Evolutionary conservation across 495 filamentous ascomycete species (phyloP).

Genomic region (Aspergillus avenaceus): DNA sequence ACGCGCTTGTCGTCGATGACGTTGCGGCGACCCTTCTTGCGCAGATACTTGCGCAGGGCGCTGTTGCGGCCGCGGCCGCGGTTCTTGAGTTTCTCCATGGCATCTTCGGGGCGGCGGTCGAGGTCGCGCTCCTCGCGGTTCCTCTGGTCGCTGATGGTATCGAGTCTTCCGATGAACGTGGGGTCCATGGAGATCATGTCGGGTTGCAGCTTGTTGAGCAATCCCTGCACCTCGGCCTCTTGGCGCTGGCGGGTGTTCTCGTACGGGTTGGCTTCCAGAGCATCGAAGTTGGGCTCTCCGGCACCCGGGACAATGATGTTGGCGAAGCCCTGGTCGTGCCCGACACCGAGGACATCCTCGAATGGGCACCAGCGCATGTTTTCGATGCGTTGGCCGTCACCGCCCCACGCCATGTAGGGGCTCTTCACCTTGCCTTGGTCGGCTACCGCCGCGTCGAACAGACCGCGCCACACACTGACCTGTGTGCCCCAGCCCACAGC

Average conservation of each 20-base stretch:
- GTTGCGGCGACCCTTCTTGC: constrained; percentile 87
- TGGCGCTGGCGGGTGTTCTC: constrained; percentile 90
- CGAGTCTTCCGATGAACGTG: constrained; percentile 80
- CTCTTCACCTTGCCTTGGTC: constrained; percentile 76
- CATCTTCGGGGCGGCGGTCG: constrained; percentile 67
- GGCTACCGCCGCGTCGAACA: constrained; percentile 65
- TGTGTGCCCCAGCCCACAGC: constrained; percentile 92
- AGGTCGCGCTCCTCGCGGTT: constrained; percentile 68
- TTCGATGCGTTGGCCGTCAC: constrained; percentile 77
- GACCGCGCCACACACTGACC: constrained; percentile 81
- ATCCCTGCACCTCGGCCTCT: constrained; percentile 81
- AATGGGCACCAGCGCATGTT: constrained; percentile 88
- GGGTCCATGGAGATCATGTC: constrained; percentile 97
- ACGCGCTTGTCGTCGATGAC: constrained; percentile 84
- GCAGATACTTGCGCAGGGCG: constrained; percentile 74
- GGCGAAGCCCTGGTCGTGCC: constrained; percentile 81
- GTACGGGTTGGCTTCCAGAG: constrained; percentile 92
- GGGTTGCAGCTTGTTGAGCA: constrained; percentile 91
- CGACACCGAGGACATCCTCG: constrained; percentile 85
- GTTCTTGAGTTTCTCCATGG: constrained; percentile 65
- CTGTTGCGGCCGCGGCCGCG: constrained; percentile 89
- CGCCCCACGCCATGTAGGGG: constrained; percentile 92
- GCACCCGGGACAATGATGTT: constrained; percentile 88
- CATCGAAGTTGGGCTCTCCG: constrained; percentile 95
- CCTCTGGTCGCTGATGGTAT: constrained; percentile 70